A percentile compares a stretch with the other conserved stretches of the same genome.
phyloP scores from a whole-genome alignment of 805 yeast genomes.

The Saturnispora sanitii region DNA sequence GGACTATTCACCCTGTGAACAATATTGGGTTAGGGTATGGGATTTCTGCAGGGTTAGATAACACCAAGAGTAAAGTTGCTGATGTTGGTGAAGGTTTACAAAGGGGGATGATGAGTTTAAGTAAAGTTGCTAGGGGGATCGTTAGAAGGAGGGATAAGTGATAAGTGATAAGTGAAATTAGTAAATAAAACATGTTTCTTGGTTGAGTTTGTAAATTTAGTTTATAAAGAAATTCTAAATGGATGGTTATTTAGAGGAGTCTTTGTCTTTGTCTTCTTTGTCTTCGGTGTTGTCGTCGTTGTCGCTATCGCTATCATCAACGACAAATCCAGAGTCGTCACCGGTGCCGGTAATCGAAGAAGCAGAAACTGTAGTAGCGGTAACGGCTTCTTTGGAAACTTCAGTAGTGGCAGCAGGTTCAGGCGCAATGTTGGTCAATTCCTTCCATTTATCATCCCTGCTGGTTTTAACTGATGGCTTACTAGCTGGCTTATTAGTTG shows the following conservation, averaged over 20 bases:
- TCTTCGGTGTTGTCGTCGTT: neutral
- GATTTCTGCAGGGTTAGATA: constrained; percentile 6
- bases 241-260: neutral
- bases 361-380: constrained; percentile 3
- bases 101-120: constrained; percentile 8
- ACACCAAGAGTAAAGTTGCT: constrained; percentile 6
- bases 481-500: too few species aligned
- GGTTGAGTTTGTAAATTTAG: neutral
- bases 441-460: constrained; percentile 34
- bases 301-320: constrained; percentile 37
- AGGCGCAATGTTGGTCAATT: constrained; percentile 31
- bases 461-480: too few species aligned
- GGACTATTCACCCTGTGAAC: neutral
- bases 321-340: constrained; percentile 38
- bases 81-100: constrained; percentile 9
- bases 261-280: neutral
- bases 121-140: constrained; percentile 8
- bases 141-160: constrained; percentile 7
- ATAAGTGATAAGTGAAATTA: too few species aligned
- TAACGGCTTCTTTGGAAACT: too few species aligned
- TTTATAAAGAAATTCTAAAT: neutral
- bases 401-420: constrained; percentile 28
- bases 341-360: neutral
- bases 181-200: too few species aligned
- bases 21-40: constrained; percentile 7